Percentiles rank a stretch among this genome's conserved stretches.
Evolutionary conservation across 1,284 basidiomycete genomes (phyloP).

Genomic region (Leccinum cinnamomeum): DNA sequence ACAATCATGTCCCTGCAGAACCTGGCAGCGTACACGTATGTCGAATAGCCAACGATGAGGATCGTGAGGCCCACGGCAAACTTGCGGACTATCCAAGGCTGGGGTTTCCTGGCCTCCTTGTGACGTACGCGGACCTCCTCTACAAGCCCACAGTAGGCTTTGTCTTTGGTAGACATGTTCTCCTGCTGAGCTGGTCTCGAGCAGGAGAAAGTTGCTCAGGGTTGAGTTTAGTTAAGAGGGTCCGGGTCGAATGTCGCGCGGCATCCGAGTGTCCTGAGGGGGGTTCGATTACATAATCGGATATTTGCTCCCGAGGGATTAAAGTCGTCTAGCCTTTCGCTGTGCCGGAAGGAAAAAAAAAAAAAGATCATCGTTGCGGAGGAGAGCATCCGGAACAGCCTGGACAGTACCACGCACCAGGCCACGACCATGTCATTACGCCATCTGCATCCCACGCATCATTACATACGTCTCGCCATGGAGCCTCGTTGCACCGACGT

Average conservation of each 20-base stretch:
- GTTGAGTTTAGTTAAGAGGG: conserved; percentile 6
- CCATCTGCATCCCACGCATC: conserved; percentile 29
- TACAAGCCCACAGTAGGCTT: conserved; percentile 31
- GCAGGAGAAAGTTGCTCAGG: not conserved
- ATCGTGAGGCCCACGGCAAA: conserved; percentile 43
- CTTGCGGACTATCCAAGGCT: conserved; percentile 54
- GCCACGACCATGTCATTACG: conserved; percentile 14
- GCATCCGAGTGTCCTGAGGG: conserved; percentile 11
- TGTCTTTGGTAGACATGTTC: conserved; percentile 19
- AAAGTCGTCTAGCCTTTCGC: not conserved
- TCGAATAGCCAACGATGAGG: conserved; percentile 44
- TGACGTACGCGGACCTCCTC: conserved; percentile 21
- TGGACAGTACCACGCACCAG: not conserved
- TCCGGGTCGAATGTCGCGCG: conserved; percentile 15
- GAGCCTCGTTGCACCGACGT: conserved; percentile 34
- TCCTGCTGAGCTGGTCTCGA: not conserved
- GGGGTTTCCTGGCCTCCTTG: conserved; percentile 25
- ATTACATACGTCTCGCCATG: conserved; percentile 43
- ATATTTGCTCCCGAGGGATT: not conserved
- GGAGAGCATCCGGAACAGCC: not conserved
- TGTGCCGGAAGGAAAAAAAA: not conserved
- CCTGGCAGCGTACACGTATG: conserved; percentile 61
- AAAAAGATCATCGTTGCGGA: not conserved
- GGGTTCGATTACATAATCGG: conserved; percentile 25
- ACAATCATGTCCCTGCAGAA: conserved; percentile 60